phyloP scores from a whole-genome alignment of 768 basidiomycete genomes.

The Termitomyces sp. region DNA sequence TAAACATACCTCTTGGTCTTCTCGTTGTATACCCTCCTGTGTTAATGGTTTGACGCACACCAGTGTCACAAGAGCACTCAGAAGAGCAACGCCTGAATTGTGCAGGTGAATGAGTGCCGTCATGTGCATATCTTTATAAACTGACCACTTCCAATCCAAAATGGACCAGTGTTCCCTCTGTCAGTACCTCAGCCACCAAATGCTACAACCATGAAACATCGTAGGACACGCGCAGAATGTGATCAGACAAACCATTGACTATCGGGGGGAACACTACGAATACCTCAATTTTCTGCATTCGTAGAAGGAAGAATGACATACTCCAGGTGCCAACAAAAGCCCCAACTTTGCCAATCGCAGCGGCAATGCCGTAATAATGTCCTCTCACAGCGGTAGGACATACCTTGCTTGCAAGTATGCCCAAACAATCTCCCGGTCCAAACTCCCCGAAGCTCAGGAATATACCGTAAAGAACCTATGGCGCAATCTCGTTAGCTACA shows the following conservation, averaged over 20 bases:
- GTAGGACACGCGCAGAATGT: neutral
- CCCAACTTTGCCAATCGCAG: slow-evolving; percentile 79
- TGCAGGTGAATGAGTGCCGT: neutral
- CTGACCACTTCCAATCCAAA: slow-evolving; percentile 73
- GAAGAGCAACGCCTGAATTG: slow-evolving; percentile 54
- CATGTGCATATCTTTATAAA: neutral
- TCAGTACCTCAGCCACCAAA: slow-evolving; percentile 52
- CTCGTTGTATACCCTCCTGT: slow-evolving; percentile 72
- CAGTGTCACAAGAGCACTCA: slow-evolving; percentile 69
- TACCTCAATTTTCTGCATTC: neutral
- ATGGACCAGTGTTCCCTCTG: slow-evolving; percentile 74
- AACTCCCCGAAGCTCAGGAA: slow-evolving; percentile 88
- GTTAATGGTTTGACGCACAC: slow-evolving; percentile 69
- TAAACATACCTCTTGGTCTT: slow-evolving; percentile 18
- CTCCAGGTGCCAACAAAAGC: slow-evolving; percentile 81
- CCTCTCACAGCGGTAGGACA: slow-evolving; percentile 82
- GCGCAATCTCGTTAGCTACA: neutral
- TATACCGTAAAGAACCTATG: slow-evolving; percentile 77
- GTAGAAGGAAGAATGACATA: slow-evolving; percentile 28
- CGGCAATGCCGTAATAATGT: slow-evolving; percentile 82
- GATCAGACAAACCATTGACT: slow-evolving; percentile 40
- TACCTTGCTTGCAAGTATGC: slow-evolving; percentile 73
- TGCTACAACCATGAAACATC: slow-evolving; percentile 25
- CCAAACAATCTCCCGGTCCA: slow-evolving; percentile 77
- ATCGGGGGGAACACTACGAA: slow-evolving; percentile 57